phyloP scores from a whole-genome alignment of 225 moss, liverwort and hornwort species.

The Marchantia polymorpha region DNA sequence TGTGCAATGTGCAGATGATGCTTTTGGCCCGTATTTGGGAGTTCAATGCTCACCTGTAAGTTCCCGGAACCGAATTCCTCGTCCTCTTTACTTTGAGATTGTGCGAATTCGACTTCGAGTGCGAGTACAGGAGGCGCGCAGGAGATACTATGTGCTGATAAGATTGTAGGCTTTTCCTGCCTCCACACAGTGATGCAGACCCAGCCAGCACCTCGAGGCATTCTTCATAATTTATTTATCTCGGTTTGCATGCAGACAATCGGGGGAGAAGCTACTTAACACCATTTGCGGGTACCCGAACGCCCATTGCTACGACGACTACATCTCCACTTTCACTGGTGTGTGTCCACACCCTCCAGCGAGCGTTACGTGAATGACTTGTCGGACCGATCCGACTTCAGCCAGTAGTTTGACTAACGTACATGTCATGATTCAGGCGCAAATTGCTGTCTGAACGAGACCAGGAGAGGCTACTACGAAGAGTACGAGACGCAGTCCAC shows the following conservation, averaged over 20 bases:
- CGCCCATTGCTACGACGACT: slow-evolving; percentile 23
- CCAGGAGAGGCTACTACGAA: slow-evolving; percentile 12
- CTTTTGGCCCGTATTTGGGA: slow-evolving; percentile 33
- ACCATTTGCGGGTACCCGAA: slow-evolving; percentile 22
- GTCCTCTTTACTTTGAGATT: background rate
- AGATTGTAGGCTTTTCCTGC: no score
- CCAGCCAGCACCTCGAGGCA: no score
- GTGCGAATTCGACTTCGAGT: background rate
- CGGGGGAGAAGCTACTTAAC: slow-evolving; percentile 22
- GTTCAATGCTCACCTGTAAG: slow-evolving; percentile 34
- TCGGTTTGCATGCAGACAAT: slow-evolving; percentile 1
- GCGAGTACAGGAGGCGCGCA: background rate
- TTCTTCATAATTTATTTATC: background rate
- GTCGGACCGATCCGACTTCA: background rate
- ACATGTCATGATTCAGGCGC: slow-evolving; percentile 7
- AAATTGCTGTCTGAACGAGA: slow-evolving; percentile 38
- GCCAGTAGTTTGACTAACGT: background rate
- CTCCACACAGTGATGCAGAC: no score
- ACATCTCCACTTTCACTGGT: slow-evolving; percentile 27
- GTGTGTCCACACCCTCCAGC: background rate
- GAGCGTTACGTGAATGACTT: background rate
- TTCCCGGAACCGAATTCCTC: background rate
- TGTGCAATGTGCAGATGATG: slow-evolving; percentile 27
- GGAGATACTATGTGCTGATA: background rate
- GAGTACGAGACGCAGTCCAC: slow-evolving; percentile 32